Base-by-base conservation (phyloP, 306 rosid genomes). In the Prunus armeniaca region DNA sequence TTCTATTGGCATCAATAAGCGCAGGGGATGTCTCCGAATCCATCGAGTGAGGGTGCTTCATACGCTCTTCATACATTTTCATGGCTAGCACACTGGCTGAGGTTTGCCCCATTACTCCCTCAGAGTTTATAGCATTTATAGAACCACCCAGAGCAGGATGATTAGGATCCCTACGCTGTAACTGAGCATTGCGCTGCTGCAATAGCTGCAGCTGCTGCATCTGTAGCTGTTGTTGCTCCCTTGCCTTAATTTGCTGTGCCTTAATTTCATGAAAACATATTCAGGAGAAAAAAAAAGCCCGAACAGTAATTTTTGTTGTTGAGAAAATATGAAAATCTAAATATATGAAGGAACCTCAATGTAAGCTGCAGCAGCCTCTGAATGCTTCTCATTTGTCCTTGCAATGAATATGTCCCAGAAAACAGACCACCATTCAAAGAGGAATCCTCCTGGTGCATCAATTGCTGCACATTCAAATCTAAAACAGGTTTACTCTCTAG, bases 391-490 rank as follows among this genome's bases (percentile, higher is more conserved):
- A 43, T 94, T 94, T 25, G 97, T 91, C 88, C 97, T 85, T 0
- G 96, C 91, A 67, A 90, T 94, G 79, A 94, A 91, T 82, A 90
- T 91, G 83, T 94, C 97, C 97, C 97, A 94, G 77, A 90, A 90
- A 72, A 91, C 98, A 87, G 93, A 94, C 98, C 98, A 94, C 98
- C 97, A 94, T 88, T 94, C 97, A 49, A 90, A 94, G 67, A 94
- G 96, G 76, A 91, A 91, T 72, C 97, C 98, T 30, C 96, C 96
- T 54, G 97, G 98, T 74, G 97, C 98, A 94, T 94, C 98, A 89
- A 90, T 94, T 76, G 98, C 97, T 94, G 97, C 88, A 88, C 70
- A 80, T 82, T 65, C 72, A 82, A 65, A 71, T 74, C 72, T 72
- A 75, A 65, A 49, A 84, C 67, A 4, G 11, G 70, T 65, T 62